These are phyloP conservation scores for Carex parvula DNA, from an alignment of 176 grass and related monocot genomes.

Conservation along the genomic window DNA sequence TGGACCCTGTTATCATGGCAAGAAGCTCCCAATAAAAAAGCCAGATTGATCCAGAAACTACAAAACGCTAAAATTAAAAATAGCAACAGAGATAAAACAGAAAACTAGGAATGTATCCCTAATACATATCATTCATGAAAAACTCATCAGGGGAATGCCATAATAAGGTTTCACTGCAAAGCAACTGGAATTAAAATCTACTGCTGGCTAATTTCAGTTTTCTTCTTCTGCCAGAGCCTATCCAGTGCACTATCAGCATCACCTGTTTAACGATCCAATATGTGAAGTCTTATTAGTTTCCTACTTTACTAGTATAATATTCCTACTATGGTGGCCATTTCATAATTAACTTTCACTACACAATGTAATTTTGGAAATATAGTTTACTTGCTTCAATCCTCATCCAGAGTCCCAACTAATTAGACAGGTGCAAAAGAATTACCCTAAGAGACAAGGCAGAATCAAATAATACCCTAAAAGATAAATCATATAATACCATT, in stretches of 20 bases:
- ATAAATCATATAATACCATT: background rate
- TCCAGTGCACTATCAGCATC: constrained; percentile 67
- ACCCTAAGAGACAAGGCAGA: background rate
- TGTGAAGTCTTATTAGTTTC: background rate
- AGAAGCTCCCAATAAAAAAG: background rate
- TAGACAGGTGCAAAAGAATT: background rate
- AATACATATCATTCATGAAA: background rate
- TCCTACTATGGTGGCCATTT: background rate
- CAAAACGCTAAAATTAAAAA: background rate
- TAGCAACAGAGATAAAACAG: background rate
- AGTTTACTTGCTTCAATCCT: background rate
- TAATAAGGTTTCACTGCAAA: background rate
- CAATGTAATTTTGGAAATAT: background rate
- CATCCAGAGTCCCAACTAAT: background rate
- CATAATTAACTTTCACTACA: background rate
- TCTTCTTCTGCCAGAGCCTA: constrained; percentile 90
- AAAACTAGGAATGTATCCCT: background rate
- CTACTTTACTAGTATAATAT: background rate
- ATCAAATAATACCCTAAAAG: background rate
- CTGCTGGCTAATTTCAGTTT: constrained; percentile 64
- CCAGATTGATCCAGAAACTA: background rate
- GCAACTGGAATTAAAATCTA: constrained; percentile 22
- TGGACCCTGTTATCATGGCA: background rate
- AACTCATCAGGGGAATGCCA: background rate
- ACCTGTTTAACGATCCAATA: constrained; percentile 26